Conservation (phyloP, 208 protist species). For the Polymyxa betae region DNA sequence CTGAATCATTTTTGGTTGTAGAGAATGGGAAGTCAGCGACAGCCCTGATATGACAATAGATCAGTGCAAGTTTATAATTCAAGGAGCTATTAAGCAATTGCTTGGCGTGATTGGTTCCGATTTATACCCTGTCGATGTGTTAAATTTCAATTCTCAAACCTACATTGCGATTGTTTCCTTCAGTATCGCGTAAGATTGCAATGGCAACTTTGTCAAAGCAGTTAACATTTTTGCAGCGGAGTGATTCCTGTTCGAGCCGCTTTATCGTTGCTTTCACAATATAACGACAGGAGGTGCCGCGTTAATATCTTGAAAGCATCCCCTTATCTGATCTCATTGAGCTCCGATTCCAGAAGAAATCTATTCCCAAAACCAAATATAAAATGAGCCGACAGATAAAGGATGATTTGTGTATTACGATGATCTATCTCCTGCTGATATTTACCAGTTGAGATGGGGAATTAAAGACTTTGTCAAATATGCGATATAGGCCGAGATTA, state of each 20-base stretch:
- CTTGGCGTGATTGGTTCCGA: not conserved
- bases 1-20: not conserved
- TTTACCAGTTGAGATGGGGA: too few species aligned
- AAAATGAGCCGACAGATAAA: not conserved
- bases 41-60: not conserved
- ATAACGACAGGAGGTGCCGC: not conserved
- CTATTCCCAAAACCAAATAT: not conserved
- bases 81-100: not conserved
- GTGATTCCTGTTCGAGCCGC: not conserved
- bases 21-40: not conserved
- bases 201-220: not conserved
- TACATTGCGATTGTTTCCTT: not conserved
- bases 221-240: not conserved
- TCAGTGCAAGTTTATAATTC: not conserved
- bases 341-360: not conserved
- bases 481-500: not conserved
- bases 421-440: not conserved
- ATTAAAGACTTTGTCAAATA: too few species aligned
- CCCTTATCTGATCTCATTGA: not conserved
- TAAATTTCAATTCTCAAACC: not conserved
- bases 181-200: not conserved
- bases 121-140: not conserved
- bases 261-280: not conserved
- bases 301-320: not conserved
- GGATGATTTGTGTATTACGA: not conserved